phyloP scores from a whole-genome alignment of 176 grass and related monocot genomes.

The Carex cristatella region DNA sequence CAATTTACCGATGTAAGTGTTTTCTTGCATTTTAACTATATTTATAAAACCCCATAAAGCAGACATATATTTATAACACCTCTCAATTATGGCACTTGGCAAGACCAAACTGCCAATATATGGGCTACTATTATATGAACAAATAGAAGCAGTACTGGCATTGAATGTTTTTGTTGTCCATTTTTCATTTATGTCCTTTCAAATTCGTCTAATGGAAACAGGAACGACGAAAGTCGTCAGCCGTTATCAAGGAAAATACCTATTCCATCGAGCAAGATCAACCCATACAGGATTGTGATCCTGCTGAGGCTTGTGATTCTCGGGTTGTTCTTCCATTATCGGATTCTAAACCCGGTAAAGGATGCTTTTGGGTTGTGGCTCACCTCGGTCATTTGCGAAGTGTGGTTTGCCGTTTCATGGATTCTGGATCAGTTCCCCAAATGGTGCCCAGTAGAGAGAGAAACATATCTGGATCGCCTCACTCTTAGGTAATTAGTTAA shows the following conservation, averaged over 20 bases:
- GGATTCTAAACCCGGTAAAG: slow-evolving; percentile 52
- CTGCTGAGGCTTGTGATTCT: slow-evolving; percentile 44
- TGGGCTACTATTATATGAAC: not conserved
- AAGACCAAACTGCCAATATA: not conserved
- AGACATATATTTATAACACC: not conserved
- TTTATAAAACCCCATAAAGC: not conserved
- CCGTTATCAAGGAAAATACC: slow-evolving; percentile 44
- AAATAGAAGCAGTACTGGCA: not conserved
- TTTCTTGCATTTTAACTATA: not conserved
- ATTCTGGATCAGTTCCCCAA: slow-evolving; percentile 51
- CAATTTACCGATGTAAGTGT: slow-evolving; percentile 34
- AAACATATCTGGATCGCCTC: slow-evolving; percentile 67
- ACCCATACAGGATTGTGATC: slow-evolving; percentile 44
- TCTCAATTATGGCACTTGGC: not conserved
- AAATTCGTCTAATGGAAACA: not conserved
- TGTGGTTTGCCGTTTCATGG: slow-evolving; percentile 50
- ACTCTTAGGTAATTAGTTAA: slow-evolving; percentile 47
- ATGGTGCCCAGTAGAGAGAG: slow-evolving; percentile 55
- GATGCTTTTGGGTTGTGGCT: slow-evolving; percentile 70
- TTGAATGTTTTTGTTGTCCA: not conserved
- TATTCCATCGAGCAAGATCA: slow-evolving; percentile 47
- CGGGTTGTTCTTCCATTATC: slow-evolving; percentile 67
- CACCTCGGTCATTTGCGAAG: slow-evolving; percentile 51
- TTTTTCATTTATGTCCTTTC: not conserved
- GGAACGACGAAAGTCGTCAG: slow-evolving; percentile 38